Evolutionary conservation across 2,329 filamentous ascomycete genomes (phyloP), one percentile per base, ranked within the genome.

Genomic region (Zopfia rhizophila): DNA sequence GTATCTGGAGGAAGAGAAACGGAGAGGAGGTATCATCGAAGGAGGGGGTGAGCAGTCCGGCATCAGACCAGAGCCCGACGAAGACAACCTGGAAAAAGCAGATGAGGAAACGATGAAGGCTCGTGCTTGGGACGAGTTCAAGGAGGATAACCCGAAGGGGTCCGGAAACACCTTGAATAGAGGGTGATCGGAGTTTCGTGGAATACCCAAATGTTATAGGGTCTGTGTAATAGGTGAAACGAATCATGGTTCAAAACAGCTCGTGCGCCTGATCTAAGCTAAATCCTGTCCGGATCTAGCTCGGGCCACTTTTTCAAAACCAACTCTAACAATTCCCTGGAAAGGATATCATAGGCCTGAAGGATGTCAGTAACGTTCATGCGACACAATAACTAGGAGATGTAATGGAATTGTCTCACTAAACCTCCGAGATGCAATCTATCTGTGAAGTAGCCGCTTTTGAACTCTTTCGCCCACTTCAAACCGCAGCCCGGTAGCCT

Each of bases 51-150:
- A 89, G 61, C 84, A 87, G 55, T 89, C 86, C 58, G 84, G 82
- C 12, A 75, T 84, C 18, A 79, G 80, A 53, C 83, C 86, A 2
- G 86, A 91, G 69, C 82, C 89, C 5, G 89, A 99, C 66, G 94
- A 97, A 75, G 94, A 99, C 68, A 84, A 97, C 67, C 75, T 89
- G 51, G 89, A 92, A n/a, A 90, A 87, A 63, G 90, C 87, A 5
- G 94, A 99, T 68, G 84, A 83, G 41, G 94, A 93, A 73, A 97
- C 89, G 4, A 87, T 94, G 81, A 99, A 97, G 76, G 92, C 92
- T 21, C 81, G 94, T 49, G 87, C 87, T 50, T 99, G 94, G 94
- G 94, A 99, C 73, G 93, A 99, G 66, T 99, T 88, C 68, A 87
- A 82, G 18, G 94, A 99, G 70, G 85, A 87, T 3, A 97, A 99